phyloP scores from a whole-genome alignment of 495 filamentous ascomycete species.

The Penicillium atrosanguineum region DNA sequence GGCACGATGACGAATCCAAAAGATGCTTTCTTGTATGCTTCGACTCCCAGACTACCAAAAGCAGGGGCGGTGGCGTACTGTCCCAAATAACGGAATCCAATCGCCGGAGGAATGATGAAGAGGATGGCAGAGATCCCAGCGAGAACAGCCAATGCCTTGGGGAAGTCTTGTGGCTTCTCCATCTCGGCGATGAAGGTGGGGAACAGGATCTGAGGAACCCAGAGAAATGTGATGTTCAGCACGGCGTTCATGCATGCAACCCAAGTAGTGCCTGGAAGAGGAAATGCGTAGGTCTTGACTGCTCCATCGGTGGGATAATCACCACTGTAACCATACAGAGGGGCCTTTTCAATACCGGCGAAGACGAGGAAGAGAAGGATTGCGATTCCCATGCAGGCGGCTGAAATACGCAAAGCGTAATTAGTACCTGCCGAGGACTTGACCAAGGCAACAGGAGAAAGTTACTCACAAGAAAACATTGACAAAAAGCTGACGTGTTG shows the following conservation, averaged over 20 bases:
- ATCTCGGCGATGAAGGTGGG: slow-evolving; percentile 59
- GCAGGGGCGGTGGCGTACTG: slow-evolving; percentile 48
- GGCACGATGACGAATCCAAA: slow-evolving; percentile 45
- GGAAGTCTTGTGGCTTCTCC: slow-evolving; percentile 54
- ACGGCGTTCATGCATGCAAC: slow-evolving; percentile 48
- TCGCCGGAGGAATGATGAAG: slow-evolving; percentile 52
- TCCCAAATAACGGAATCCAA: slow-evolving; percentile 53
- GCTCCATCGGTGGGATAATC: slow-evolving; percentile 37
- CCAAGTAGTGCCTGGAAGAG: slow-evolving; percentile 43
- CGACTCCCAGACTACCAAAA: slow-evolving; percentile 46
- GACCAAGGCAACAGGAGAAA: not conserved
- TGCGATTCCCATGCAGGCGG: slow-evolving; percentile 43
- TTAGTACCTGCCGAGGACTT: not conserved
- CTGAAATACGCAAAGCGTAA: slow-evolving; percentile 1
- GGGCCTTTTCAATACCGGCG: slow-evolving; percentile 40
- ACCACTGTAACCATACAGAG: slow-evolving; percentile 26
- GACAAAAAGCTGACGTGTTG: slow-evolving; percentile 46
- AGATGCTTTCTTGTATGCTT: slow-evolving; percentile 48
- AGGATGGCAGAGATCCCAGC: slow-evolving; percentile 47
- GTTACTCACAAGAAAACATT: slow-evolving; percentile 36
- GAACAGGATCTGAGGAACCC: slow-evolving; percentile 54
- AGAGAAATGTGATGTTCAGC: slow-evolving; percentile 45
- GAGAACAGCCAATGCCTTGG: slow-evolving; percentile 51
- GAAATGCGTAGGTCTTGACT: slow-evolving; percentile 46
- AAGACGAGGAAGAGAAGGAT: slow-evolving; percentile 48